phyloP scores from a whole-genome alignment of 1,284 basidiomycete genomes.

The Tilletia setariae region DNA sequence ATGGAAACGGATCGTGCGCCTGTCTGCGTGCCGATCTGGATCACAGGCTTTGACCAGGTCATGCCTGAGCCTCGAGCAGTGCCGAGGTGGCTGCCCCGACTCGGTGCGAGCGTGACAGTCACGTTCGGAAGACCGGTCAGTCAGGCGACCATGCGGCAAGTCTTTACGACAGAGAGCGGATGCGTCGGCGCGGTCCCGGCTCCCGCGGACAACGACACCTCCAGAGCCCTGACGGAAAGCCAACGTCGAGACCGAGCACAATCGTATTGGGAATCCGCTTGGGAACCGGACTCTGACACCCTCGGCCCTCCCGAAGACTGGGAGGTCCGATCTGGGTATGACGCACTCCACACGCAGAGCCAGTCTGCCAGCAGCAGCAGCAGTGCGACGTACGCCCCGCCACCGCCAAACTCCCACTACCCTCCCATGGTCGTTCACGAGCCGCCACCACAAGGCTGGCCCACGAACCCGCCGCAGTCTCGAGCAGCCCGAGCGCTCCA shows the following conservation, averaged over 20 bases:
- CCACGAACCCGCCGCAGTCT: not conserved
- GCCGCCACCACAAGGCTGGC: constrained; percentile 10
- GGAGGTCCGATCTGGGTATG: not conserved
- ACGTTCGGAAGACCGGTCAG: constrained; percentile 43
- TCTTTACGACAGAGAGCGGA: constrained; percentile 3
- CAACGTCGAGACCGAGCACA: not conserved
- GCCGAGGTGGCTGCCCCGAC: constrained; percentile 42
- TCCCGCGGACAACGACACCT: not conserved
- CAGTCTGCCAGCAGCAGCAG: not conserved
- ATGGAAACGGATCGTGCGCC: constrained; percentile 58
- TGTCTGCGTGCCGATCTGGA: constrained; percentile 88
- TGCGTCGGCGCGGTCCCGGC: not conserved
- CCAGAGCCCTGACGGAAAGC: not conserved
- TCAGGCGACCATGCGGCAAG: not conserved
- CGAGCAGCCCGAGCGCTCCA: not conserved
- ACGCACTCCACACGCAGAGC: not conserved
- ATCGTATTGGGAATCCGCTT: not conserved
- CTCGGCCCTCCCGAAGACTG: not conserved
- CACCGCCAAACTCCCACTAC: not conserved
- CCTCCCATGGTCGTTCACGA: not conserved
- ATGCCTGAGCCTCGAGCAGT: constrained; percentile 48
- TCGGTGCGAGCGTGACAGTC: constrained; percentile 39
- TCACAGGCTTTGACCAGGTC: constrained; percentile 59
- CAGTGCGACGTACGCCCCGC: not conserved
- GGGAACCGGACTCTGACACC: not conserved